These are phyloP conservation scores for Annulohypoxylon bovei DNA, from an alignment of 495 filamentous ascomycete species.

Conservation along the genomic window DNA sequence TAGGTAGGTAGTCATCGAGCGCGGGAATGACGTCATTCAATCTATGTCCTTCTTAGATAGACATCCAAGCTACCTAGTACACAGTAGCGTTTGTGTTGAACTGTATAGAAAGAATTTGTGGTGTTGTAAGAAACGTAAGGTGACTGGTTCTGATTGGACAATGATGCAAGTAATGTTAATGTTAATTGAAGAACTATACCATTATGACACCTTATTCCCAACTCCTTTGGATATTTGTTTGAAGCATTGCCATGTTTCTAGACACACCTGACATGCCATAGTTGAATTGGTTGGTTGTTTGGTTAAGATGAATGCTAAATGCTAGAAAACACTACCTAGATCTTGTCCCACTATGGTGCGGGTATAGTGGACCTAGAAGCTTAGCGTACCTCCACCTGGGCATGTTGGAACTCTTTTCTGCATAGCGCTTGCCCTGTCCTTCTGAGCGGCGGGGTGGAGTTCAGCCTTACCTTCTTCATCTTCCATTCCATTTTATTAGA, in stretches of 20 bases:
- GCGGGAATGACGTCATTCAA: background rate
- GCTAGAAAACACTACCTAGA: too few species aligned
- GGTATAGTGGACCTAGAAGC: background rate
- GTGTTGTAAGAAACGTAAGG: background rate
- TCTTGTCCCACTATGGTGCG: background rate
- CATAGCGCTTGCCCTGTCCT: background rate
- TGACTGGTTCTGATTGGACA: background rate
- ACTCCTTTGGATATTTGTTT: background rate
- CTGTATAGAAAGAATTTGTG: background rate
- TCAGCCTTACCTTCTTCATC: conserved; percentile 14
- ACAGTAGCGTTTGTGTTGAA: background rate
- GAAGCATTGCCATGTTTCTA: background rate
- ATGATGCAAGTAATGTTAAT: background rate
- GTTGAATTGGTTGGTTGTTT: background rate
- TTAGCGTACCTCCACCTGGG: background rate
- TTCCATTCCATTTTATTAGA: background rate
- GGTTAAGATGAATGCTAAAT: too few species aligned
- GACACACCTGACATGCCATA: background rate
- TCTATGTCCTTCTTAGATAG: background rate
- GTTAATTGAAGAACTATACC: too few species aligned
- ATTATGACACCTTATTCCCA: too few species aligned
- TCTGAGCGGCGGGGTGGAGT: conserved; percentile 12
- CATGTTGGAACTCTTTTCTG: conserved; percentile 1
- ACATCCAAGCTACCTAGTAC: too few species aligned
- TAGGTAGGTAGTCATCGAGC: background rate